These are phyloP conservation scores for Penicillium corylophilum DNA, from an alignment of 2,329 filamentous ascomycete genomes.

Conservation along the genomic window DNA sequence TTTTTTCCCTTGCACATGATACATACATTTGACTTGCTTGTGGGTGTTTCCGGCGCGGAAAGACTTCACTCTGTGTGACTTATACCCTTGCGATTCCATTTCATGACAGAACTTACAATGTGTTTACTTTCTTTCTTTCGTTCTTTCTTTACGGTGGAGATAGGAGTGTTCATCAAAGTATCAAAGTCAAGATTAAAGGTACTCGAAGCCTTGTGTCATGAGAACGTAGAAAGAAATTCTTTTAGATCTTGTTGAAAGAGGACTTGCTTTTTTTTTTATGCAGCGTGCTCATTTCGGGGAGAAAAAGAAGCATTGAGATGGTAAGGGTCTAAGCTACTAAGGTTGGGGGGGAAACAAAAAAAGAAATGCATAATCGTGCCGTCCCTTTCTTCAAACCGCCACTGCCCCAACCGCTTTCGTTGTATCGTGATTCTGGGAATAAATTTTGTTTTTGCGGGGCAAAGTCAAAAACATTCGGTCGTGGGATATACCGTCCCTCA, in stretches of 20 bases:
- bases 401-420: conserved; percentile 36
- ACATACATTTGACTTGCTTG: not conserved
- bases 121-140: not conserved
- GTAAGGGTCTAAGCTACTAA: conserved; percentile 31
- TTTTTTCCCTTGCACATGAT: not conserved
- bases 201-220: not conserved
- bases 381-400: conserved; percentile 31
- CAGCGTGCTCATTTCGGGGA: conserved; percentile 22
- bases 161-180: not conserved
- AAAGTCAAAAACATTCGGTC: conserved; percentile 20
- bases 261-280: conserved; percentile 21
- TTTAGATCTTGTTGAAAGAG: conserved; percentile 22
- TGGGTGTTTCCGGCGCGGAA: not conserved
- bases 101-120: not conserved
- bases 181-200: not conserved
- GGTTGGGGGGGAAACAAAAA: conserved; percentile 26
- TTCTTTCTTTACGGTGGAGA: not conserved
- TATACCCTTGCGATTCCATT: not conserved
- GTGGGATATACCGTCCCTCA: conserved; percentile 6
- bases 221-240: not conserved
- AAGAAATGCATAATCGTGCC: conserved; percentile 37
- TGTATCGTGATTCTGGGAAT: conserved; percentile 36
- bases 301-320: conserved; percentile 27
- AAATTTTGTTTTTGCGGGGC: conserved; percentile 24
- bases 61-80: not conserved